Evolutionary conservation across 768 basidiomycete species (phyloP).

Genomic region (Gymnopilus dilepis): DNA sequence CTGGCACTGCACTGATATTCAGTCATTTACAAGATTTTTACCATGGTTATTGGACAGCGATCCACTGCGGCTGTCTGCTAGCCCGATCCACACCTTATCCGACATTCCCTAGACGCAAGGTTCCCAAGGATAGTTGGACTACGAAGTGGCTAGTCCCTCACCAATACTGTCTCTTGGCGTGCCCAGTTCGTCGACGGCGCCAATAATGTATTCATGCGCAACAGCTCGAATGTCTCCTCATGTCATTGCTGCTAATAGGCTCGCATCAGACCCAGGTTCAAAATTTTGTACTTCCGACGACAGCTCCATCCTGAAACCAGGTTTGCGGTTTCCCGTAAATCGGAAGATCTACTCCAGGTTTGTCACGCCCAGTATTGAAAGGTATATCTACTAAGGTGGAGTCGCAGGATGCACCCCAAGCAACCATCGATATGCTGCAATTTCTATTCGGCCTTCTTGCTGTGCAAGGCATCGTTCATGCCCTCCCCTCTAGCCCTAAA

Average conservation of each 20-base stretch:
- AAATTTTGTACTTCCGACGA: neutral
- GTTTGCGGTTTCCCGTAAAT: neutral
- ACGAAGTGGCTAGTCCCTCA: no score
- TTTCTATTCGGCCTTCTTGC: neutral
- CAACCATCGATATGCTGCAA: constrained; percentile 1
- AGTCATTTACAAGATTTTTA: neutral
- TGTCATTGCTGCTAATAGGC: neutral
- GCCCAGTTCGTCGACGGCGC: neutral
- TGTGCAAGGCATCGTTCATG: constrained; percentile 7
- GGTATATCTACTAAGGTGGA: constrained; percentile 1
- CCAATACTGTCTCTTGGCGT: no score
- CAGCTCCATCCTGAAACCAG: neutral
- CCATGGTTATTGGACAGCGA: neutral
- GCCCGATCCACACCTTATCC: constrained; percentile 1
- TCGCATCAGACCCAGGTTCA: constrained; percentile 9
- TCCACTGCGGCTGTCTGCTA: neutral
- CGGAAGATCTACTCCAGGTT: neutral
- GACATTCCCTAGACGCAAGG: neutral
- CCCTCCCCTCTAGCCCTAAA: constrained; percentile 28
- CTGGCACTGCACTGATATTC: neutral
- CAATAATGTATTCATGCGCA: neutral
- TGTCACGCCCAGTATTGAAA: neutral
- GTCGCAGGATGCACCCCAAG: neutral
- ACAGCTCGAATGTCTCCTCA: neutral
- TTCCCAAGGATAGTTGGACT: neutral